Evolutionary conservation across 352 stramenopile species (phyloP).

Genomic region (Thalassiosira livingstoniorum): DNA sequence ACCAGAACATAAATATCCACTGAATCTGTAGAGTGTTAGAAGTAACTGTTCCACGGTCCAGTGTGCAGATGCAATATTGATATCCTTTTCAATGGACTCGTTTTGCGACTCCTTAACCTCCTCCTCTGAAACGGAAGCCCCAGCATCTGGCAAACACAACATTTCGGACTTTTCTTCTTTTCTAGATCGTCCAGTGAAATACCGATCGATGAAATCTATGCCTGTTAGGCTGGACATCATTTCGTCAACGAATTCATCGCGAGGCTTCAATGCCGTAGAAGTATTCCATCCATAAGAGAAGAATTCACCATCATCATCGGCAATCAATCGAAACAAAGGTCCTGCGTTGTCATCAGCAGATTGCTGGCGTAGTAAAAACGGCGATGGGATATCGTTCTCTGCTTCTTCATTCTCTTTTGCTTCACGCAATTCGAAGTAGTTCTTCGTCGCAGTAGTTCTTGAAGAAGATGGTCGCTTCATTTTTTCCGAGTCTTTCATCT

Average conservation of each 20-base stretch:
- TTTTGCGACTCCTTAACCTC: background rate
- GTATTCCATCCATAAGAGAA: slow-evolving; percentile 25
- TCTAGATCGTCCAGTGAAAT: background rate
- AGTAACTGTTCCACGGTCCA: background rate
- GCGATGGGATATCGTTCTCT: slow-evolving; percentile 13
- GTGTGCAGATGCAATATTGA: too few relatives aligned
- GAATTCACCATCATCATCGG: background rate
- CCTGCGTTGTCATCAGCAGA: slow-evolving; percentile 1
- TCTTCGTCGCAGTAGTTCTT: slow-evolving; percentile 46
- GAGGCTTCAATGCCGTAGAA: slow-evolving; percentile 36
- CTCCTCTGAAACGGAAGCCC: too few relatives aligned
- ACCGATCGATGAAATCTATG: slow-evolving; percentile 15
- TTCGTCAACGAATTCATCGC: slow-evolving; percentile 29
- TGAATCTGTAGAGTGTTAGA: background rate
- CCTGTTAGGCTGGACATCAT: slow-evolving; percentile 22
- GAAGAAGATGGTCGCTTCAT: slow-evolving; percentile 13
- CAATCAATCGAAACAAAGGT: slow-evolving; percentile 10
- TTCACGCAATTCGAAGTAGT: slow-evolving; percentile 37
- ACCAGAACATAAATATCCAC: background rate
- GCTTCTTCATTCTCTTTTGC: slow-evolving; percentile 19
- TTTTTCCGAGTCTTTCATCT: background rate
- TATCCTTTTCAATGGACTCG: background rate
- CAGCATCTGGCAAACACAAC: background rate
- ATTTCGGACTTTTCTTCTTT: background rate
- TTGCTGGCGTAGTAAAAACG: slow-evolving; percentile 9